Conservation (phyloP, 805 yeast genomes). For the Candida gorgasii region DNA sequence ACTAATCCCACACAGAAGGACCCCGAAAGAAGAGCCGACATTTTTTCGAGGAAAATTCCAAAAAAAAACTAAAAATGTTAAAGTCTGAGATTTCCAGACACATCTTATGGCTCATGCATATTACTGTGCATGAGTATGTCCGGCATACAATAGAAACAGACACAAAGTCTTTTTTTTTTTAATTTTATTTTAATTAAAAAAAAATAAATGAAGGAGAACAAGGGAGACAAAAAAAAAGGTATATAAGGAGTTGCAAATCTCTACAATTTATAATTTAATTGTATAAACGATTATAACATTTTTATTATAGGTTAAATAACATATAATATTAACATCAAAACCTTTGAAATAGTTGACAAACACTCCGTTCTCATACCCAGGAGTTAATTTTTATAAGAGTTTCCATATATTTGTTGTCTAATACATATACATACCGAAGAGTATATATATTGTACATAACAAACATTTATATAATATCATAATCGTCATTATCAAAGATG, state of each 20-base stretch:
- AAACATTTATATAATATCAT: too few species aligned
- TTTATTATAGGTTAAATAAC: too few species aligned
- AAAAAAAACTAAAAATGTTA: neutral
- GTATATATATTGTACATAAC: neutral
- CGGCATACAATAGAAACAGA: conserved; percentile 2
- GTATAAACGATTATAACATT: neutral
- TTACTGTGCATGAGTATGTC: neutral
- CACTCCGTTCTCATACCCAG: too few species aligned
- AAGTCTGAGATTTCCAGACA: conserved; percentile 8
- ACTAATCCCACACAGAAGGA: neutral
- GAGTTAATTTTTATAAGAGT: too few species aligned
- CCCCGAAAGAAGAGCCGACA: neutral
- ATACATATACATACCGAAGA: too few species aligned
- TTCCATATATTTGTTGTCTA: too few species aligned
- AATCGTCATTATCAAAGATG: conserved; percentile 3
- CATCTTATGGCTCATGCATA: neutral
- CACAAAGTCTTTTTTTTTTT: conserved; percentile 3
- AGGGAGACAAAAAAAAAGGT: conserved; percentile 1
- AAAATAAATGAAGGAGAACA: conserved; percentile 2
- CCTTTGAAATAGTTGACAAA: too few species aligned
- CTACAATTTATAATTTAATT: conserved; percentile 1
- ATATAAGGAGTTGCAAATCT: conserved; percentile 8
- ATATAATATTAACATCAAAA: too few species aligned
- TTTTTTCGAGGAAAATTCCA: conserved; percentile 2
- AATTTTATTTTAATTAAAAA: neutral